These are phyloP conservation scores for Annulohypoxylon truncatum DNA, from an alignment of 2,329 filamentous ascomycete species.

Conservation along the genomic window DNA sequence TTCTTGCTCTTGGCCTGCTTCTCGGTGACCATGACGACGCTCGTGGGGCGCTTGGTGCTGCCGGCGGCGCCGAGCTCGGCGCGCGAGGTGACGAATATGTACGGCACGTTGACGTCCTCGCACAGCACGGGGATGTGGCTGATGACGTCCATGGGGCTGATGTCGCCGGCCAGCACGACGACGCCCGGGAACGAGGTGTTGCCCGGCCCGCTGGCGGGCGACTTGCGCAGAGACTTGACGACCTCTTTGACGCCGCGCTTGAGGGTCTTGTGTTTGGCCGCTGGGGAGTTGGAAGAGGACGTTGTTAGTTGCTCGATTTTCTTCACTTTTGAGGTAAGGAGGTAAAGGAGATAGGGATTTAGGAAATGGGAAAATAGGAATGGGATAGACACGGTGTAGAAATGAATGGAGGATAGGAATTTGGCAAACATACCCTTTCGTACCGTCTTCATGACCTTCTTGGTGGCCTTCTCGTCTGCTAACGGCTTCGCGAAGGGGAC, in stretches of 20 bases:
- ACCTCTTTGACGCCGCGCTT: conserved; percentile 99
- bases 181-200: conserved; percentile 75
- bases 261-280: conserved; percentile 93
- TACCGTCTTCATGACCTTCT: conserved; percentile 69
- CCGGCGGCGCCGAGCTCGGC: conserved; percentile 94
- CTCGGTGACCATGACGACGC: conserved; percentile 89
- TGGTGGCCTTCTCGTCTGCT: conserved; percentile 79
- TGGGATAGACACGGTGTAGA: neutral
- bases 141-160: conserved; percentile 98
- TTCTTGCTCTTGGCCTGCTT: conserved; percentile 55
- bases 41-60: conserved; percentile 94
- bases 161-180: conserved; percentile 94
- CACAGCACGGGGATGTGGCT: conserved; percentile 97
- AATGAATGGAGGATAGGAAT: conserved; percentile 17
- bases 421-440: conserved; percentile 61
- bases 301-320: conserved; percentile 9
- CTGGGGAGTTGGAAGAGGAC: conserved; percentile 62
- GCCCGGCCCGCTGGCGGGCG: conserved; percentile 74
- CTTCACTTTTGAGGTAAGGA: neutral
- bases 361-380: neutral
- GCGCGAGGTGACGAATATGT: conserved; percentile 92
- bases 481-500: conserved; percentile 87
- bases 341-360: neutral
- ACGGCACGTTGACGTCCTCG: conserved; percentile 97
- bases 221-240: conserved; percentile 97